phyloP scores from a whole-genome alignment of 2,329 filamentous ascomycete genomes.

The Stachybotrys chlorohalonatus region DNA sequence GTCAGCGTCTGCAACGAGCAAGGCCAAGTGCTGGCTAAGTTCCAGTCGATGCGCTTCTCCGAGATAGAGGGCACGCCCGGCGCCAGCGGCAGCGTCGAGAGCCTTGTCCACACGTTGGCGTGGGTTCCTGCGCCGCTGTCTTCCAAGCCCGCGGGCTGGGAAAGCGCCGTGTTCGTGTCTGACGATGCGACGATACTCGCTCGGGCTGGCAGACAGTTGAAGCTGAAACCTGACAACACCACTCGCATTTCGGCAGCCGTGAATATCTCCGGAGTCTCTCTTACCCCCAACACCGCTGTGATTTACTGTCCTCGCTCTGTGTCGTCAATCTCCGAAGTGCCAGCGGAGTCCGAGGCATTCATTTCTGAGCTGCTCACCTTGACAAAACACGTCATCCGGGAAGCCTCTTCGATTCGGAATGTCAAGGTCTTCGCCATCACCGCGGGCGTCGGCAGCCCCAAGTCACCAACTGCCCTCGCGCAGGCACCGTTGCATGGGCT shows the following conservation, averaged over 20 bases:
- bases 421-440: not conserved
- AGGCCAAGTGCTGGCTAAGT: slow-evolving; percentile 1
- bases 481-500: not conserved
- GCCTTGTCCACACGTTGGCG: slow-evolving; percentile 4
- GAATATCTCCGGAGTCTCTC: not conserved
- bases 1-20: not conserved
- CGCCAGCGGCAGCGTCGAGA: slow-evolving; percentile 1
- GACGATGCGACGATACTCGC: not conserved
- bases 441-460: not conserved
- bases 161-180: not conserved
- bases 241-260: not conserved
- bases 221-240: not conserved
- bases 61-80: slow-evolving; percentile 2
- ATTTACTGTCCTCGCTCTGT: not conserved
- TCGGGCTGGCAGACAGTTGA: not conserved
- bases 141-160: not conserved
- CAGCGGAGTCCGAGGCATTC: not conserved
- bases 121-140: slow-evolving; percentile 1
- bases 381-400: not conserved
- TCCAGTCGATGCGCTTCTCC: slow-evolving; percentile 3
- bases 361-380: not conserved
- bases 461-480: not conserved
- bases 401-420: not conserved
- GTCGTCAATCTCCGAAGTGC: not conserved
- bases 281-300: not conserved